A percentile compares a stretch with the other conserved stretches of the same genome.
Conservation (phyloP, 2,329 filamentous ascomycete species). For the Penicillium sp. region DNA sequence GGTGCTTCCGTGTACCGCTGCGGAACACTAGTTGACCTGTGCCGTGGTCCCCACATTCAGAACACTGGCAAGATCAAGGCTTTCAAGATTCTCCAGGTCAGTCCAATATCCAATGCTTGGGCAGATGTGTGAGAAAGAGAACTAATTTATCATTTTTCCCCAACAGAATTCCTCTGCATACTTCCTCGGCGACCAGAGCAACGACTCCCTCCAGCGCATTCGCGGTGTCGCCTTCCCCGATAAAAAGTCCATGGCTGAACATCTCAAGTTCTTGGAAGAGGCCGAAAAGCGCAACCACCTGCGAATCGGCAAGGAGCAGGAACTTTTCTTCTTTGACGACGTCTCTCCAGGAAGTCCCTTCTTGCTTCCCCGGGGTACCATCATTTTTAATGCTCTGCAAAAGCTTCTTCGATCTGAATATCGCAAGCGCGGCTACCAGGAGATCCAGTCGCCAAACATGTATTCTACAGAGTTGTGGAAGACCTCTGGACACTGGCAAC, state of each 20-base stretch:
- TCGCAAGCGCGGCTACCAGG: constrained; percentile 86
- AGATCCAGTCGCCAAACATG: constrained; percentile 95
- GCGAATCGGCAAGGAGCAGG: constrained; percentile 89
- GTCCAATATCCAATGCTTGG: constrained; percentile 3
- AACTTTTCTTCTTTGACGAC: constrained; percentile 95
- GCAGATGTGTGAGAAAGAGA: background rate
- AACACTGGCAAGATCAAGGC: constrained; percentile 91
- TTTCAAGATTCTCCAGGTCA: constrained; percentile 80
- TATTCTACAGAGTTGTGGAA: constrained; percentile 93
- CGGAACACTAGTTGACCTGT: constrained; percentile 90
- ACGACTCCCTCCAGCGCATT: constrained; percentile 92
- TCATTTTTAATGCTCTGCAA: constrained; percentile 86
- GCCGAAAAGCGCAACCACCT: constrained; percentile 96
- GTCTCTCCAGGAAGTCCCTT: constrained; percentile 89
- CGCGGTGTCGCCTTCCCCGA: constrained; percentile 96
- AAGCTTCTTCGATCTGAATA: constrained; percentile 80
- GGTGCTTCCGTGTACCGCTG: constrained; percentile 92
- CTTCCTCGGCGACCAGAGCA: constrained; percentile 87
- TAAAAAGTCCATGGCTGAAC: constrained; percentile 89
- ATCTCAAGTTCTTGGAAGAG: constrained; percentile 92
- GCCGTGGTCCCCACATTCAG: constrained; percentile 88
- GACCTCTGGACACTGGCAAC: constrained; percentile 87
- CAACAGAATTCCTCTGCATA: constrained; percentile 67
- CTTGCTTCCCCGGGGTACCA: constrained; percentile 84
- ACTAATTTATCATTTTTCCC: background rate